Evolutionary conservation across 202 grass and related monocot genomes (phyloP), one percentile per base, ranked within the genome.

Genomic region (Elaeis oleifera): DNA sequence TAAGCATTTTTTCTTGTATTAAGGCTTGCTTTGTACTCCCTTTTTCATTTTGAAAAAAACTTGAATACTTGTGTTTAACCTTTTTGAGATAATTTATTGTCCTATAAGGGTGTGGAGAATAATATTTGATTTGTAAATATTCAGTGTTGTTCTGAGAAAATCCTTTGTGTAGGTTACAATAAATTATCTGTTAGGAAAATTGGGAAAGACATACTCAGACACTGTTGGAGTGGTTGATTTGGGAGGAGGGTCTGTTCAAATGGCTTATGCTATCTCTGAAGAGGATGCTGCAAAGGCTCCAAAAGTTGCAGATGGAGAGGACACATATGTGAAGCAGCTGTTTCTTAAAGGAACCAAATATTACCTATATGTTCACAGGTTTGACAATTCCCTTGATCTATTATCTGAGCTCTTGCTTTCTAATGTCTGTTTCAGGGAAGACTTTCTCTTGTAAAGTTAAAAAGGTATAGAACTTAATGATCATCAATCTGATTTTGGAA

Each of bases 261-360:
- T 97, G 92, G 92, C 92, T 77, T 97, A 97, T 81, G 92, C 88
- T 63, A 97, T 97, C 60, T 89, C 92, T 63, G 92, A 97, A 74
- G 75, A 91, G 28, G 84, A 97, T 76, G 88, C 87, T 70, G 77
- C 44, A 68, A 86, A 91, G 49, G 84, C 88, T 61, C 92, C 88
- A 71, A 29, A 74, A 81, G 49, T 82, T 59, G 64, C 79, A 69
- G 81, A 91, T 64, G 92, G 84, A 65, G 78, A 91, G 78, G 92
- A 89, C 85, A 81, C 76, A 54, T 97, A 84, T 69, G 92, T 97
- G 62, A 81, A 91, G 61, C 81, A 84, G 49, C 61, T 97, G 23
- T 78, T 97, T 51, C 82, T 97, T 8, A 97, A 97, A 73, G 88
- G 87, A 85, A 85, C 64, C 18, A 79, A 71, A 52, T 97, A 97